Evolutionary conservation across 2,329 filamentous ascomycete genomes (phyloP).

Genomic region (Ascochyta koolunga): DNA sequence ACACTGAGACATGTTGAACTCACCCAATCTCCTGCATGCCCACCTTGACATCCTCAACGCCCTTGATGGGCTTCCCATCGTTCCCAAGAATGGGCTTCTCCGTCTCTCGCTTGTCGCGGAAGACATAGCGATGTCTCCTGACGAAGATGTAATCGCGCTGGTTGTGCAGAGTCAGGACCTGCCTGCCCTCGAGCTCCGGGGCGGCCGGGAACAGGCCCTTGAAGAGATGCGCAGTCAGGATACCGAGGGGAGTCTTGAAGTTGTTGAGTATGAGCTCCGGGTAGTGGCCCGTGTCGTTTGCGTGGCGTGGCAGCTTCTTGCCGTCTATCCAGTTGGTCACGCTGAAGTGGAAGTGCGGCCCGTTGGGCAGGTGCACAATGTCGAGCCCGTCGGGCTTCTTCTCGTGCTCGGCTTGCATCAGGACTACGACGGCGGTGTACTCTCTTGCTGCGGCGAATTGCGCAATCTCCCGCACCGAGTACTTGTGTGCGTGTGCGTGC

Average conservation of each 20-base stretch:
- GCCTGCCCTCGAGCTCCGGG: constrained; percentile 83
- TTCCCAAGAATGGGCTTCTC: constrained; percentile 85
- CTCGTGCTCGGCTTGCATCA: constrained; percentile 76
- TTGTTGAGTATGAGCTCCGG: constrained; percentile 91
- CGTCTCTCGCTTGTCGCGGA: constrained; percentile 82
- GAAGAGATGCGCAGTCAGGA: constrained; percentile 84
- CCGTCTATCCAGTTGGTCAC: constrained; percentile 91
- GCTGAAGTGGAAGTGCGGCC: constrained; percentile 91
- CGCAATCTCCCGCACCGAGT: constrained; percentile 88
- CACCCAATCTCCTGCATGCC: constrained; percentile 86
- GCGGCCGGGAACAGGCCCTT: constrained; percentile 77
- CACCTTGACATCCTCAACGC: constrained; percentile 82
- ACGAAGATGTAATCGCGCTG: constrained; percentile 97
- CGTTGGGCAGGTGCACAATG: constrained; percentile 80
- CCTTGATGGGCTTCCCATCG: constrained; percentile 83
- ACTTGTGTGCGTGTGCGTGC: constrained; percentile 86
- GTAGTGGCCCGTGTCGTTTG: constrained; percentile 83
- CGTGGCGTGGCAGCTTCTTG: constrained; percentile 86
- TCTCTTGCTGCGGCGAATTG: constrained; percentile 81
- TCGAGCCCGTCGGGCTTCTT: constrained; percentile 85
- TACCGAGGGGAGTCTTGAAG: constrained; percentile 90
- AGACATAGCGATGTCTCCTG: constrained; percentile 86
- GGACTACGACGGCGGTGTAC: constrained; percentile 82
- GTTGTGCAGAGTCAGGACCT: constrained; percentile 92
- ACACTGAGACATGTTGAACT: background rate